These are phyloP conservation scores for Discostella stelligera DNA, from an alignment of 352 stramenopile species.

Conservation along the genomic window DNA sequence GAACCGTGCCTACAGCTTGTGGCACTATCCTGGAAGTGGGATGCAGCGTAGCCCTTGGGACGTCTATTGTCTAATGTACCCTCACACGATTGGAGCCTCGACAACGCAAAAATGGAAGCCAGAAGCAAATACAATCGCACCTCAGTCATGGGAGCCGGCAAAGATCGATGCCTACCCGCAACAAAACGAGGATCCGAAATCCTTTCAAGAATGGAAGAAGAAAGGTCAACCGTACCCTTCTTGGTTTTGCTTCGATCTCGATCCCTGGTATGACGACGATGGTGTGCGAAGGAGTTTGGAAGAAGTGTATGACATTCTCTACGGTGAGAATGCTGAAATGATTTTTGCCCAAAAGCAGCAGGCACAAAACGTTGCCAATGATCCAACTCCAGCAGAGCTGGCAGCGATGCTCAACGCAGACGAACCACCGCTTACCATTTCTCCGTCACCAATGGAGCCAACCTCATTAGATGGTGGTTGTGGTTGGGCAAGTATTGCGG, in stretches of 20 bases:
- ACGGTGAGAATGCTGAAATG: conserved; percentile 43
- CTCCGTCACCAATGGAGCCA: not conserved
- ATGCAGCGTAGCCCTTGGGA: conserved; percentile 53
- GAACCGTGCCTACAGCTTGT: conserved; percentile 40
- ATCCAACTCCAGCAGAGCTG: conserved; percentile 52
- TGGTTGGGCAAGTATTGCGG: conserved; percentile 49
- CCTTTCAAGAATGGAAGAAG: conserved; percentile 53
- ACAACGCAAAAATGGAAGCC: conserved; percentile 21
- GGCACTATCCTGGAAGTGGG: conserved; percentile 51
- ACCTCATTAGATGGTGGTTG: conserved; percentile 21
- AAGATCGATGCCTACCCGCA: not conserved
- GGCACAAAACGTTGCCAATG: conserved; percentile 21
- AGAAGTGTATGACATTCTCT: conserved; percentile 59
- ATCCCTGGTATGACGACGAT: conserved; percentile 56
- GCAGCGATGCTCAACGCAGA: conserved; percentile 17
- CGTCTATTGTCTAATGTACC: conserved; percentile 53
- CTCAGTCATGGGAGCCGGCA: conserved; percentile 34
- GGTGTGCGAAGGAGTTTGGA: conserved; percentile 40
- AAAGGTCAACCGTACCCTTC: conserved; percentile 37
- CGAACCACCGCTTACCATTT: not conserved
- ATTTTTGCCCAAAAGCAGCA: conserved; percentile 26
- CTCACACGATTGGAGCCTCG: conserved; percentile 6
- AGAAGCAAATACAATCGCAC: conserved; percentile 17
- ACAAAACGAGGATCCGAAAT: conserved; percentile 28
- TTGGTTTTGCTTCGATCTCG: conserved; percentile 51